Evolutionary conservation across 352 stramenopile species (phyloP).

Genomic region (Pythium myriotylum): DNA sequence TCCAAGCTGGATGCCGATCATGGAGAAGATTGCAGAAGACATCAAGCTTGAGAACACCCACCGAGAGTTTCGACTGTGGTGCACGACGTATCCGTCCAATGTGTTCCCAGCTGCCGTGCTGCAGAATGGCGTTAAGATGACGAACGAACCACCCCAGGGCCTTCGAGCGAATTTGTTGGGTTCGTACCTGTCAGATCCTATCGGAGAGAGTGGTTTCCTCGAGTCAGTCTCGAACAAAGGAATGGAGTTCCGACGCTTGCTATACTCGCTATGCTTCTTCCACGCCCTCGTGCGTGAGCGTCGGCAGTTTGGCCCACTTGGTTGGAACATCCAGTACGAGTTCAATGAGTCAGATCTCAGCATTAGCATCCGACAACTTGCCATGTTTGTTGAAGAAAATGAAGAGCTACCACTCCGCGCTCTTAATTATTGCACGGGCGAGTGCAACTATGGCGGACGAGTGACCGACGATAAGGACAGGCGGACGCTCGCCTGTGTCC

Average conservation of each 20-base stretch:
- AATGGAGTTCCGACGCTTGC: conserved; percentile 82
- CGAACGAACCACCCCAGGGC: conserved; percentile 92
- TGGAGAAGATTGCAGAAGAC: conserved; percentile 92
- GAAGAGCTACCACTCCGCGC: conserved; percentile 84
- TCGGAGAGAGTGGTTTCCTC: conserved; percentile 89
- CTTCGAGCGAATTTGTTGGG: conserved; percentile 91
- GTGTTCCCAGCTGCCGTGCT: conserved; percentile 93
- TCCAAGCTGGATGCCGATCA: conserved; percentile 92
- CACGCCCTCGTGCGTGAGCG: conserved; percentile 94
- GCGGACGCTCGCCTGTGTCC: conserved; percentile 69
- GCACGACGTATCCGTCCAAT: conserved; percentile 93
- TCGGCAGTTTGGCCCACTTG: conserved; percentile 91
- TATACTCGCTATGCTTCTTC: conserved; percentile 92
- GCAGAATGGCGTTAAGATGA: conserved; percentile 98
- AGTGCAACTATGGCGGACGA: conserved; percentile 87
- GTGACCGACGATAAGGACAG: conserved; percentile 88
- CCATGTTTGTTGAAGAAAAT: conserved; percentile 92
- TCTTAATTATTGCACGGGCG: conserved; percentile 78
- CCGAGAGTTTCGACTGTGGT: conserved; percentile 92
- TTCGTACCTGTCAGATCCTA: conserved; percentile 92
- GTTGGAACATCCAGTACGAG: conserved; percentile 97
- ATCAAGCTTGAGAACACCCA: conserved; percentile 85
- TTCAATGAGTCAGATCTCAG: conserved; percentile 94
- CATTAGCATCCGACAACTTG: conserved; percentile 91
- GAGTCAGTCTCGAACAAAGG: conserved; percentile 72